Conservation (phyloP, 805 yeast genomes). For the Monosporozyma servazzii region DNA sequence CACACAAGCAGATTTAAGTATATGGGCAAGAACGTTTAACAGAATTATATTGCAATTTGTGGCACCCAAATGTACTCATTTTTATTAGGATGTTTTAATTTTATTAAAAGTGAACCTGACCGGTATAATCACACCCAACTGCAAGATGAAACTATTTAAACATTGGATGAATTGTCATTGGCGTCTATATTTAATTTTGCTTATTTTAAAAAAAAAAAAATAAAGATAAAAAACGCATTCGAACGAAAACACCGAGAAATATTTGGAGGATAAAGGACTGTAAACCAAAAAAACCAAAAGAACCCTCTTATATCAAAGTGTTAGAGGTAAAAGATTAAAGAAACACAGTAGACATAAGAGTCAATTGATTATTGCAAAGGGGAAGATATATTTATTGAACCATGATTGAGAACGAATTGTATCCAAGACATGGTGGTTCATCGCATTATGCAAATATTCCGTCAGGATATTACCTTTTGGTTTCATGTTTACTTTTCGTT, state of each 20-base stretch:
- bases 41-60: too few species aligned
- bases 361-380: too few species aligned
- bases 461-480: constrained; percentile 48
- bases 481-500: constrained; percentile 35
- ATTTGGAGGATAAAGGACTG: background rate
- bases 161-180: background rate
- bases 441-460: constrained; percentile 46
- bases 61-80: too few species aligned
- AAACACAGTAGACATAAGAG: too few species aligned
- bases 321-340: too few species aligned
- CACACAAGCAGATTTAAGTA: too few species aligned
- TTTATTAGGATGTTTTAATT: too few species aligned
- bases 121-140: too few species aligned
- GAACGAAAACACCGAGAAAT: background rate
- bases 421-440: constrained; percentile 40
- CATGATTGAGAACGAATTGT: background rate
- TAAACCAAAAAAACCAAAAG: background rate
- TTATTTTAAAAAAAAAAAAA: background rate
- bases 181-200: background rate
- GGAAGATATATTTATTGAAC: background rate
- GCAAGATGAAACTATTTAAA: too few species aligned
- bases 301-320: too few species aligned
- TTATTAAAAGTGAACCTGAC: too few species aligned
- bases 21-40: too few species aligned
- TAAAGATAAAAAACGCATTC: background rate